Evolutionary conservation across 1,284 basidiomycete genomes (phyloP), one percentile per base, ranked within the genome.

Genomic region (Ceratobasidium sp.): DNA sequence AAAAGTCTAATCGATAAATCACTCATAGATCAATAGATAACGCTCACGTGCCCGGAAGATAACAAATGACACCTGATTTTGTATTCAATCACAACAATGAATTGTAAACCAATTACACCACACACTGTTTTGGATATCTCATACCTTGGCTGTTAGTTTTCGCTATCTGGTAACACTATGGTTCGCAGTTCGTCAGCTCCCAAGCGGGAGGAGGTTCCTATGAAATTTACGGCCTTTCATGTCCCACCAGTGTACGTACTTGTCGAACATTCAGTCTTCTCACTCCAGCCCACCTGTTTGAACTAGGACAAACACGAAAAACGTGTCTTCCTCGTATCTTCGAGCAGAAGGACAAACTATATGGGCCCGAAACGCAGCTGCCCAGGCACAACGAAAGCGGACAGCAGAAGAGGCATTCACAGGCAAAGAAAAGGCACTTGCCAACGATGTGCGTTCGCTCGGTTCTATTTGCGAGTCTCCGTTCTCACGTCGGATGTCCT

Each of bases 141-240:
- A n/a, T n/a, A n/a, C n/a, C n/a, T n/a, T n/a, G n/a, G n/a, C n/a
- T n/a, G n/a, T n/a, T n/a, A n/a, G 14, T n/a, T 13, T 43, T 13
- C 32, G 30, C 32, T 21, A 59, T 32, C 21, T 13, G 4, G 7
- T 38, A 21, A 26, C 23, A 57, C 14, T 23, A 69, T 69, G 66
- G 66, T 54, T 46, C 66, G 66, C n/a, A 52, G 66, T 43, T 55
- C 66, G n/a, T 52, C 66, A 21, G 66, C 38, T 7, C 52, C 66
- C 21, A 69, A 69, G 35, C 50, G 66, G 26, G 66, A 69, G 5
- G 92, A 94, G 76, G 88, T 88, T 72, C 91, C 91, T 11, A 84
- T 94, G 84, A 85, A 87, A 69, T 93, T 90, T 80, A 93, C 92
- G 5, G 84, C 86, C n/a, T 93, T 93, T 80, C 85, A 89, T 81